Percentiles rank a stretch among this genome's conserved stretches.
Conservation (phyloP, 2,329 filamentous ascomycete species). For the Arthrobotrys entomopaga region DNA sequence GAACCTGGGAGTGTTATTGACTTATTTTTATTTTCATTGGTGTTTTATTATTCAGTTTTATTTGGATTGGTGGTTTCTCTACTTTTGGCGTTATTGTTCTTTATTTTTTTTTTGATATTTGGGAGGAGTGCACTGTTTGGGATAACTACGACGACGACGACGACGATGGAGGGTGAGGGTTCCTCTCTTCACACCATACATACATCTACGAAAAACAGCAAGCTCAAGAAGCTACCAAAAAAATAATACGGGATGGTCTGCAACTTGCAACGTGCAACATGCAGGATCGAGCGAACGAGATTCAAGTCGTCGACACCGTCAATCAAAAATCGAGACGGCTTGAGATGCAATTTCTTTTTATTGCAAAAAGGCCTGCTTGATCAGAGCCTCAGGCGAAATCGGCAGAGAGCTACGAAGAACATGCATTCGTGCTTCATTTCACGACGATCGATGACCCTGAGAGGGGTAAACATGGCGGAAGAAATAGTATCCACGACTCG, state of each 20-base stretch:
- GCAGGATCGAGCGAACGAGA: too few species aligned
- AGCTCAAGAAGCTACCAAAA: constrained; percentile 10
- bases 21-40: constrained; percentile 47
- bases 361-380: too few species aligned
- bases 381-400: not conserved
- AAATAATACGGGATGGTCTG: not conserved
- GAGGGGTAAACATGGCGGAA: constrained; percentile 8
- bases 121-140: constrained; percentile 38
- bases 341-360: too few species aligned
- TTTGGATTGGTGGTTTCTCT: constrained; percentile 28
- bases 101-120: constrained; percentile 33
- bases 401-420: not conserved
- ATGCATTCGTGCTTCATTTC: too few species aligned
- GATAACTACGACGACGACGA: constrained; percentile 49
- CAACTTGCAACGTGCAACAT: too few species aligned
- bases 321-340: too few species aligned
- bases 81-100: constrained; percentile 30
- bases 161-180: not conserved
- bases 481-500: not conserved
- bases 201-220: not conserved
- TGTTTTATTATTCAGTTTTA: constrained; percentile 34
- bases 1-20: constrained; percentile 48
- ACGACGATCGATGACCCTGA: constrained; percentile 11
- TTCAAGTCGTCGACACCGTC: too few species aligned
- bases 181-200: not conserved